A percentile compares a stretch with the other conserved stretches of the same genome.
These are phyloP conservation scores for Fusarium acutatum DNA, from an alignment of 2,329 filamentous ascomycete species.

Conservation along the genomic window DNA sequence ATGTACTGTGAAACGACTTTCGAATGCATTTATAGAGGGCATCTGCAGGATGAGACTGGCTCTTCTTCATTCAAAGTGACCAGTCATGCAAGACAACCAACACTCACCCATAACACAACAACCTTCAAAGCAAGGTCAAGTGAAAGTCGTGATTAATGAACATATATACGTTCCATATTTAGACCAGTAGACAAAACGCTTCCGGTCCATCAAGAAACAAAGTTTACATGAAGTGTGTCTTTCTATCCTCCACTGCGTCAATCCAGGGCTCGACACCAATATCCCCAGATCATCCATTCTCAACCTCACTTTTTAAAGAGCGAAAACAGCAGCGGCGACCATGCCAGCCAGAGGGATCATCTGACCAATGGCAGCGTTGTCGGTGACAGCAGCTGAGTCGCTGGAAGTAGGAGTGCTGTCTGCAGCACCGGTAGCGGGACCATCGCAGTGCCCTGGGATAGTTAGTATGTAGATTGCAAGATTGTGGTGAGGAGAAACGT, in stretches of 20 bases:
- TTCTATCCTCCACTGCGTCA: constrained; percentile 30
- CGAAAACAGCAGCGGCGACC: constrained; percentile 34
- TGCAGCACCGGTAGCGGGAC: constrained; percentile 13
- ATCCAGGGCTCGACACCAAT: constrained; percentile 19
- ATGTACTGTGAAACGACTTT: rapidly evolving
- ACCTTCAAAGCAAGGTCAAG: neutral
- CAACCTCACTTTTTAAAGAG: constrained; percentile 17
- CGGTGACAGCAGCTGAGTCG: constrained; percentile 10
- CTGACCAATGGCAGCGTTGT: constrained; percentile 20
- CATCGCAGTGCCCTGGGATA: constrained; percentile 36
- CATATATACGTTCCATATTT: neutral
- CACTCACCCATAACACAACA: neutral
- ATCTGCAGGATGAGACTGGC: no score
- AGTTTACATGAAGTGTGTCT: constrained; percentile 7
- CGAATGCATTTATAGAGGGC: neutral
- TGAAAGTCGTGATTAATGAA: neutral
- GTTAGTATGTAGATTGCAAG: neutral
- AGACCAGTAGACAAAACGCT: neutral
- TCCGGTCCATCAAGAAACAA: neutral
- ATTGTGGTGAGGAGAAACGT: neutral
- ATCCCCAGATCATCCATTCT: neutral
- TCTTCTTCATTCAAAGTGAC: neutral
- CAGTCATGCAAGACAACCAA: no score
- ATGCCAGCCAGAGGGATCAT: constrained; percentile 36
- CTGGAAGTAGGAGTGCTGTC: constrained; percentile 9